Conservation (phyloP, 306 rosid genomes). For the Luffa aegyptiaca region DNA sequence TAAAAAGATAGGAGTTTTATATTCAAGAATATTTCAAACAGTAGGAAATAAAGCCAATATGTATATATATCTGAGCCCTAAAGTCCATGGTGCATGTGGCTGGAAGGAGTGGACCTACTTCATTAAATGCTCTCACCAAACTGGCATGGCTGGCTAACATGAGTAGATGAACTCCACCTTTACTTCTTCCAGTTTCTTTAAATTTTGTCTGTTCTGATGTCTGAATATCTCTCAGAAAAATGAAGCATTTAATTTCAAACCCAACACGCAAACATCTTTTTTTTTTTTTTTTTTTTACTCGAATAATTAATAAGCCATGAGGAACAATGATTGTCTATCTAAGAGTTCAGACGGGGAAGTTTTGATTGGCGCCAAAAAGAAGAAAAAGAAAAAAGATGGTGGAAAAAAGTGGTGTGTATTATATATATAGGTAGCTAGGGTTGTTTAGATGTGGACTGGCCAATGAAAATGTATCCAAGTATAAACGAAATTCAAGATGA, state of each 20-base stretch:
- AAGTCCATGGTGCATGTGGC: background rate
- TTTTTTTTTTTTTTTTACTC: background rate
- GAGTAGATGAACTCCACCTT: background rate
- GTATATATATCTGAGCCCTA: too few species aligned
- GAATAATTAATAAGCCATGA: background rate
- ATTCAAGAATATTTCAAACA: too few species aligned
- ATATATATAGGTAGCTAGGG: background rate
- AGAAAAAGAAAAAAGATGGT: background rate
- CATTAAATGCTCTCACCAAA: background rate
- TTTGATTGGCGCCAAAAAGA: background rate
- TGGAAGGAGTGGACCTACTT: conserved; percentile 2
- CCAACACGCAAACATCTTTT: background rate
- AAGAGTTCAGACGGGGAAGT: background rate
- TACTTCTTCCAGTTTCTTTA: conserved; percentile 4
- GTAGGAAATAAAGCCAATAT: too few species aligned
- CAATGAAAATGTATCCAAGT: background rate
- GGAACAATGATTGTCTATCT: conserved; percentile 5
- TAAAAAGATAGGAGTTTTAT: background rate
- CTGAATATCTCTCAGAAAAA: background rate
- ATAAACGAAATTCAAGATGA: conserved; percentile 10
- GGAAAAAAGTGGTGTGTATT: background rate
- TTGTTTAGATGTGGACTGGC: background rate
- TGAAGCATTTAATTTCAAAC: background rate
- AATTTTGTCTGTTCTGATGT: conserved; percentile 1
- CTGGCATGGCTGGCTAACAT: background rate